A percentile compares a stretch with the other conserved stretches of the same genome.
These are phyloP conservation scores for Monosporozyma solicola DNA, from an alignment of 805 yeast species.

Conservation along the genomic window DNA sequence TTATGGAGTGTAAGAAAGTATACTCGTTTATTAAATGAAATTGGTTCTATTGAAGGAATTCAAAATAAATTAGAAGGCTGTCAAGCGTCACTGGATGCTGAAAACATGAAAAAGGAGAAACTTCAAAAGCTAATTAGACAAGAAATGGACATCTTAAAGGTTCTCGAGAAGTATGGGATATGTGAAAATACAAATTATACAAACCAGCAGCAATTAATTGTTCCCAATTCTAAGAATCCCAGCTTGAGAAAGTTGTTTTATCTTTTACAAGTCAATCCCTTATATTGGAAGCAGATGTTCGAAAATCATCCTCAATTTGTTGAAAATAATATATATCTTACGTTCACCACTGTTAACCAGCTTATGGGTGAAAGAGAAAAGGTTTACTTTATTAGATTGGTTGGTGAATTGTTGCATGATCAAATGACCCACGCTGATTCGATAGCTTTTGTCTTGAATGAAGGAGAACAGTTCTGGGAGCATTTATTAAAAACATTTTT, in stretches of 20 bases:
- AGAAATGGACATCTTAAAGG: slow-evolving; percentile 66
- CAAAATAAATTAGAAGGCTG: slow-evolving; percentile 59
- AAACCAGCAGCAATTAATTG: neutral
- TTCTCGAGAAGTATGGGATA: slow-evolving; percentile 68
- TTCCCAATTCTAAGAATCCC: slow-evolving; percentile 14
- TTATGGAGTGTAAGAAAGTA: slow-evolving; percentile 67
- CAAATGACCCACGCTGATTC: slow-evolving; percentile 29
- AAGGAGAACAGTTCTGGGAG: slow-evolving; percentile 34
- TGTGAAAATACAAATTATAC: neutral
- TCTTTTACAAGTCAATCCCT: slow-evolving; percentile 74
- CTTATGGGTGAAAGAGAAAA: slow-evolving; percentile 50
- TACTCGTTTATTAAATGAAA: slow-evolving; percentile 64
- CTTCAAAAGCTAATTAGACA: slow-evolving; percentile 68
- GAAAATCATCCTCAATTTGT: slow-evolving; percentile 27
- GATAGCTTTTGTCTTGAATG: slow-evolving; percentile 20
- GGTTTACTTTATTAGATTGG: slow-evolving; percentile 49
- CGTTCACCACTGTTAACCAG: slow-evolving; percentile 25
- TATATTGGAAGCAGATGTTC: slow-evolving; percentile 54
- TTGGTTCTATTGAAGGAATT: slow-evolving; percentile 63
- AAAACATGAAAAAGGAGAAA: slow-evolving; percentile 59
- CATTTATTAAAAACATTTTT: slow-evolving; percentile 34
- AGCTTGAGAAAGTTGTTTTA: slow-evolving; percentile 69
- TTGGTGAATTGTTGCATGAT: slow-evolving; percentile 38
- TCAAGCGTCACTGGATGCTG: slow-evolving; percentile 60
- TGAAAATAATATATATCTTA: slow-evolving; percentile 21